Conservation (phyloP, 345 rosid genomes). For the Dipteronia dyeriana region DNA sequence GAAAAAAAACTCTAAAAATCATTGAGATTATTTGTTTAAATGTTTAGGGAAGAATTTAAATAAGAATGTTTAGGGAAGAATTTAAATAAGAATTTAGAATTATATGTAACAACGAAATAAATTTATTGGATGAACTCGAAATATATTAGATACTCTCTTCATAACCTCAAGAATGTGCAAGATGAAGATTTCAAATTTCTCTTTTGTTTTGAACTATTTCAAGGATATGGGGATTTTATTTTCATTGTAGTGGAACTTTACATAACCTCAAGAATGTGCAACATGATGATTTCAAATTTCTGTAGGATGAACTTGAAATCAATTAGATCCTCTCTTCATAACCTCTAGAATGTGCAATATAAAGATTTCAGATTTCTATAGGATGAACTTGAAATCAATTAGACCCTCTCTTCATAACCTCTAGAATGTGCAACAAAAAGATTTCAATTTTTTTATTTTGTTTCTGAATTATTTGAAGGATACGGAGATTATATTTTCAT, state of each 20-base stretch:
- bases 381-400: neutral
- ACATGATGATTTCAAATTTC: no score
- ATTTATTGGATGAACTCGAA: neutral
- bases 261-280: no score
- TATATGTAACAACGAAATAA: neutral
- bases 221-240: neutral
- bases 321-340: neutral
- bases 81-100: neutral
- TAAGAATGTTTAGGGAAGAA: neutral
- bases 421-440: neutral
- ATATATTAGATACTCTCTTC: neutral
- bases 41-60: neutral
- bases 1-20: neutral
- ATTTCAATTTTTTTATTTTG: neutral
- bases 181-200: neutral
- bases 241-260: neutral
- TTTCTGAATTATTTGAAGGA: neutral
- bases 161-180: neutral
- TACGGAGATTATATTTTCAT: neutral
- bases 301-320: neutral
- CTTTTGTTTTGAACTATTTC: neutral
- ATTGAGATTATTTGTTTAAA: neutral
- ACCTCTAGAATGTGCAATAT: neutral
- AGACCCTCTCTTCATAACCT: neutral
- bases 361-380: no score